Evolutionary conservation across 257 asterid genomes (phyloP).

Genomic region (Agastache rugosa): DNA sequence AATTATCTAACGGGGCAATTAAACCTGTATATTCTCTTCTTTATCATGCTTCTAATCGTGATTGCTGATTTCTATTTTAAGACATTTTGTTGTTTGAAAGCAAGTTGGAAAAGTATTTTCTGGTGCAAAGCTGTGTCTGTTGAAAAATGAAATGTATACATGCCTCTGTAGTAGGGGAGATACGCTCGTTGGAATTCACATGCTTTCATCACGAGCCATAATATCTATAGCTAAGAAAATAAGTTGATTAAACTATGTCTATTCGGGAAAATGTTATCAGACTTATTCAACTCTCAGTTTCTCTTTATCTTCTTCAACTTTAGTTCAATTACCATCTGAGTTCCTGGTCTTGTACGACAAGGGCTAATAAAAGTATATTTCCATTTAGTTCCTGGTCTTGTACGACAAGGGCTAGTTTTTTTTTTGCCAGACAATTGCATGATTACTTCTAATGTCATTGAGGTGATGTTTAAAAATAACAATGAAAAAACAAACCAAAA

Average conservation of each 20-base stretch:
- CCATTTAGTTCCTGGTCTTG: too few relatives aligned
- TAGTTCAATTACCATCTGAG: background rate
- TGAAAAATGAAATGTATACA: conserved; percentile 25
- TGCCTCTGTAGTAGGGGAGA: conserved; percentile 17
- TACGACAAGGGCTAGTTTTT: background rate
- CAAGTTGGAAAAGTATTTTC: conserved; percentile 24
- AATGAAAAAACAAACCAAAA: background rate
- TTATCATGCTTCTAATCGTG: conserved; percentile 18
- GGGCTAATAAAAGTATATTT: conserved; percentile 3
- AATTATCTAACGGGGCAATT: conserved; percentile 19
- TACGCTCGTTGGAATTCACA: conserved; percentile 28
- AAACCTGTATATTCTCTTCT: conserved; percentile 2
- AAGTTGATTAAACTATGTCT: conserved; percentile 4
- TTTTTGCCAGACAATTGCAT: conserved; percentile 7
- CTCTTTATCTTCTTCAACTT: background rate
- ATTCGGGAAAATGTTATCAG: background rate
- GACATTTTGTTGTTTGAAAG: conserved; percentile 1
- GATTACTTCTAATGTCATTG: conserved; percentile 7
- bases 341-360: conserved; percentile 1
- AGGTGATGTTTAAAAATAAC: background rate
- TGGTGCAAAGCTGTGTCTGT: background rate
- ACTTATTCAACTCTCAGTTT: conserved; percentile 6
- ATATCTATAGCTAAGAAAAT: conserved; percentile 17
- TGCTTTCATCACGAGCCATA: background rate
- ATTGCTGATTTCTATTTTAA: conserved; percentile 18